Base-by-base conservation (phyloP, 2,329 filamentous ascomycete genomes). In the Byssothecium circinans region DNA sequence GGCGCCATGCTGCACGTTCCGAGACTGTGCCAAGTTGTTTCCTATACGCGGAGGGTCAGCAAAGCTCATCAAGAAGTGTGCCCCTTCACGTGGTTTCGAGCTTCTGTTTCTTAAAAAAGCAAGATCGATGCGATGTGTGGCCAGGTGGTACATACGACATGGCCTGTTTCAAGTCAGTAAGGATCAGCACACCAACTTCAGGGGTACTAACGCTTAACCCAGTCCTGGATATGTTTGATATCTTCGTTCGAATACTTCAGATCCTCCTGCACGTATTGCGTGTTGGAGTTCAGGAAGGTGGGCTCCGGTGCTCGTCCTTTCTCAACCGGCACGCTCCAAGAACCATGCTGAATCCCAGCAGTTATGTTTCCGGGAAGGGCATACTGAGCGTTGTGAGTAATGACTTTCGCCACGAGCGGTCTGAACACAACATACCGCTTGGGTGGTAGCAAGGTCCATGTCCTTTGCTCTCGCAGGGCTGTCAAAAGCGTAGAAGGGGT, bases 1-100 rank as follows among this genome's bases (percentile, higher is more conserved):
- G 88, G 88, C 0, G 86, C 87, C 86, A 91, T 91, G 43, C 84
- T 88, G 74, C 86, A 89, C 1, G 87, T 90, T 32, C 80, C 79
- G 6, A 83, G 75, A 15, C 73, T 71, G 74, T 89, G 86, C 86
- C 86, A 88, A 30, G 87, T 90, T 41, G 84, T 89, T 73, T 90
- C 87, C 40, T 25, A 25, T 6, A 25, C 5, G 23, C 23, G 10
- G 5, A 25, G 10, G 10, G 23, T 25, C 23, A 25, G 23, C 23
- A 25, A 5, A 25, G 23, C 10, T 25, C 23, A 25, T 10, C 23
- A 6, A 25, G 5, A 25, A 25, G 23, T 10, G 10, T 25, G 23
- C n/a, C n/a, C n/a, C n/a, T n/a, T 25, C 23, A 25, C 15, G 15
- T 35, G 6, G 15, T 8, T 8, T 35, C 2, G 33, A 8, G 10